Conservation (phyloP, 306 rosid species). For the Macrotyloma uniflorum region DNA sequence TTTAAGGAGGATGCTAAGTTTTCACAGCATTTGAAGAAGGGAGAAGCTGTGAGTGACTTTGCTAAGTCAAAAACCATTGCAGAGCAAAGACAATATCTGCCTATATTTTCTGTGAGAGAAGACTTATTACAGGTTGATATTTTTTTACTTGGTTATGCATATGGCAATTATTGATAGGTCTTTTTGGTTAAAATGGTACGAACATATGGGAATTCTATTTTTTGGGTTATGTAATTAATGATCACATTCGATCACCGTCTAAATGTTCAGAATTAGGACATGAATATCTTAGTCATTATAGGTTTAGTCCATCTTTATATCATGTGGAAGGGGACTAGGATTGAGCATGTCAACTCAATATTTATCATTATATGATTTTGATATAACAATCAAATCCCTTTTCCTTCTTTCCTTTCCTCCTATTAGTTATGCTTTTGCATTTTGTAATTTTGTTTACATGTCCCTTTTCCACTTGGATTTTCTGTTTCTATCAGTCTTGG, state of each 20-base stretch:
- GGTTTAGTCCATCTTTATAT: neutral
- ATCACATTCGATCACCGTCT: slow-evolving; percentile 5
- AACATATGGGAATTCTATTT: slow-evolving; percentile 6
- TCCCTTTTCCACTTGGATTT: slow-evolving; percentile 24
- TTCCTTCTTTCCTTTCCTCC: slow-evolving; percentile 26
- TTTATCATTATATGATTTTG: slow-evolving; percentile 17
- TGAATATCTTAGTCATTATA: neutral
- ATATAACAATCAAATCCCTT: neutral
- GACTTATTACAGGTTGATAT: slow-evolving; percentile 84
- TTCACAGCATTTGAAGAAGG: slow-evolving; percentile 93
- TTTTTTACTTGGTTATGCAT: slow-evolving; percentile 2
- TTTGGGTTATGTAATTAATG: slow-evolving; percentile 1
- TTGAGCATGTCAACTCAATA: slow-evolving; percentile 18
- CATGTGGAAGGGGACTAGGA: neutral
- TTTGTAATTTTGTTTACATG: slow-evolving; percentile 15
- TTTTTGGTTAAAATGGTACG: slow-evolving; percentile 12
- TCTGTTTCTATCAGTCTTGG: slow-evolving; percentile 23
- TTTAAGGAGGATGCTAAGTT: slow-evolving; percentile 98
- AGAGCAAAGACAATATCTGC: slow-evolving; percentile 95
- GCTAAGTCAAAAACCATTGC: slow-evolving; percentile 86
- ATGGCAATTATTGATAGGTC: slow-evolving; percentile 3
- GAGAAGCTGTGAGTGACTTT: slow-evolving; percentile 95
- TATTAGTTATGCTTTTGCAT: neutral
- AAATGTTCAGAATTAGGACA: slow-evolving; percentile 22
- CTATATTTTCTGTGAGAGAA: slow-evolving; percentile 92